Conservation (phyloP, 202 grass and related monocot species). For the Eragrostis tef region DNA sequence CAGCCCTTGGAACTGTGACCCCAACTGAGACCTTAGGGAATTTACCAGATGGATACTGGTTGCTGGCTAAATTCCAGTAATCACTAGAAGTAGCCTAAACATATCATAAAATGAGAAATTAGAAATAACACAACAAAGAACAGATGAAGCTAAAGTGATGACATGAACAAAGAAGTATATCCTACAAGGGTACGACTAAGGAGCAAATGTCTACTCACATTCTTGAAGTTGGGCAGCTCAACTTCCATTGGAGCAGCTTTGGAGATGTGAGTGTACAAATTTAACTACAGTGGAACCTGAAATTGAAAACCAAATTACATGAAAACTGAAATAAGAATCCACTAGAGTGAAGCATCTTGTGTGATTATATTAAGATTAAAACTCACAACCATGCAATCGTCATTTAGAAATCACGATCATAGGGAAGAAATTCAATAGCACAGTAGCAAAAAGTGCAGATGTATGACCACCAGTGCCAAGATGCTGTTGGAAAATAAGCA, state of each 20-base stretch:
- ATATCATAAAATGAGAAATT: constrained; percentile 35
- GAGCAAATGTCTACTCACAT: constrained; percentile 51
- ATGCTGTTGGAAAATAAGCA: neutral
- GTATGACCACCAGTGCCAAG: constrained; percentile 4
- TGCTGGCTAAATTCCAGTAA: constrained; percentile 67
- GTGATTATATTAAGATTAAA: constrained; percentile 34
- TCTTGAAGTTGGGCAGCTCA: constrained; percentile 53
- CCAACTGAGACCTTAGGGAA: constrained; percentile 89
- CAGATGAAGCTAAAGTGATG: constrained; percentile 11
- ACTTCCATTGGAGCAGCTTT: constrained; percentile 60
- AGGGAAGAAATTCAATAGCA: neutral
- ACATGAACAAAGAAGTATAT: constrained; percentile 36
- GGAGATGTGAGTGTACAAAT: constrained; percentile 39
- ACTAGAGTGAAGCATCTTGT: constrained; percentile 27
- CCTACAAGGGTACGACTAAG: constrained; percentile 29
- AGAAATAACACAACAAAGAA: constrained; percentile 36
- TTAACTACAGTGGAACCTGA: constrained; percentile 45
- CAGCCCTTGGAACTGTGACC: constrained; percentile 52
- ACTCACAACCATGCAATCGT: constrained; percentile 19
- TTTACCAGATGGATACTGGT: constrained; percentile 66
- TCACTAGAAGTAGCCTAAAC: constrained; percentile 59
- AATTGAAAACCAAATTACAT: constrained; percentile 40
- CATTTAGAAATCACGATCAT: constrained; percentile 17
- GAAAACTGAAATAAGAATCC: constrained; percentile 12
- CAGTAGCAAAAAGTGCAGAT: neutral